Percentiles rank a stretch among this genome's conserved stretches.
These are phyloP conservation scores for Kregervanrija pseudodelftensis DNA, from an alignment of 805 yeast species.

Conservation along the genomic window DNA sequence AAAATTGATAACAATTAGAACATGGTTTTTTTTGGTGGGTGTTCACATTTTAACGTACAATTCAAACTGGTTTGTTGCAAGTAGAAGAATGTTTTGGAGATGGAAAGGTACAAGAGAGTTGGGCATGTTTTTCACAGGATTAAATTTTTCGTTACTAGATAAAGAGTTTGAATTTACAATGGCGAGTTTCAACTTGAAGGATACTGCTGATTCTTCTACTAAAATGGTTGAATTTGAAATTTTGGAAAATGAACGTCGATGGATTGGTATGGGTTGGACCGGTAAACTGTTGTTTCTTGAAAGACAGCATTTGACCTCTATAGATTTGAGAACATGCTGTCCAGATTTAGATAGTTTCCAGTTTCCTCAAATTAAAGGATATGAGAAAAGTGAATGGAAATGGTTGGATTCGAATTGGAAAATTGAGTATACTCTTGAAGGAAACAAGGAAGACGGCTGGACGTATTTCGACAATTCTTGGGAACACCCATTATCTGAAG, in stretches of 20 bases:
- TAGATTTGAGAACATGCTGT: constrained; percentile 25
- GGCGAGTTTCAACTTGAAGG: constrained; percentile 8
- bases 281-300: constrained; percentile 45
- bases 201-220: constrained; percentile 20
- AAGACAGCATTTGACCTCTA: constrained; percentile 41
- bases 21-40: constrained; percentile 30
- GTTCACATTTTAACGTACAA: constrained; percentile 35
- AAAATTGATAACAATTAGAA: constrained; percentile 27
- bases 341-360: constrained; percentile 30
- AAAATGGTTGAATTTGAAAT: constrained; percentile 45
- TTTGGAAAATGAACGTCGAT: constrained; percentile 51
- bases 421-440: constrained; percentile 35
- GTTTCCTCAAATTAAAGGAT: constrained; percentile 38
- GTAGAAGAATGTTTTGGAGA: constrained; percentile 43
- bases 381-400: constrained; percentile 40
- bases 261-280: constrained; percentile 59
- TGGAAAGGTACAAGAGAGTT: constrained; percentile 35
- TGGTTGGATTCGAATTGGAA: constrained; percentile 53
- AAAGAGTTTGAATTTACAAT: constrained; percentile 7
- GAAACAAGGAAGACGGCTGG: constrained; percentile 44
- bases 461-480: constrained; percentile 45
- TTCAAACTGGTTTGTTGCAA: constrained; percentile 41
- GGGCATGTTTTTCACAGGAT: constrained; percentile 36
- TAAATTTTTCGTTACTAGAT: constrained; percentile 18
- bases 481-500: constrained; percentile 33